Percentiles rank a stretch among this genome's conserved stretches.
Conservation (phyloP, 352 stramenopile genomes). For the Pythium sukuiense region DNA sequence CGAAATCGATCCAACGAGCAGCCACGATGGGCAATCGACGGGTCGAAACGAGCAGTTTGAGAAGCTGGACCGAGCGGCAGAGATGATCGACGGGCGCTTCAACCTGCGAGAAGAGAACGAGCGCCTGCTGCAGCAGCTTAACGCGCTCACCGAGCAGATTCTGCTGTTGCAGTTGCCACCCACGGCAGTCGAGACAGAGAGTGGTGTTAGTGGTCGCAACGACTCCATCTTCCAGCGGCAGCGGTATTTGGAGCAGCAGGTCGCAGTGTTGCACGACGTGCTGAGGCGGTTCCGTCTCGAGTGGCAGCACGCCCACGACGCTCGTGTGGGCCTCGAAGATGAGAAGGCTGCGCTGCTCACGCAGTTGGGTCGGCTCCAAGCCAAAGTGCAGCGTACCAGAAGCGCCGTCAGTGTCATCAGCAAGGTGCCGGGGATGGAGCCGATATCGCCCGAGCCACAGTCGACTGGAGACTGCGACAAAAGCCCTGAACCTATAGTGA, state of each 20-base stretch:
- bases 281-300: slow-evolving; percentile 48
- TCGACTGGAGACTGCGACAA: neutral
- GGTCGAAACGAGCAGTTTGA: slow-evolving; percentile 22
- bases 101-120: slow-evolving; percentile 56
- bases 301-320: slow-evolving; percentile 49
- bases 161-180: slow-evolving; percentile 26
- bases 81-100: slow-evolving; percentile 33
- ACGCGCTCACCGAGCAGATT: slow-evolving; percentile 40
- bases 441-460: neutral
- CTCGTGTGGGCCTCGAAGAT: slow-evolving; percentile 32
- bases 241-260: slow-evolving; percentile 52
- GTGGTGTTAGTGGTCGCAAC: neutral
- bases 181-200: neutral
- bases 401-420: slow-evolving; percentile 12
- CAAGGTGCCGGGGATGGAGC: neutral
- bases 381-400: slow-evolving; percentile 23
- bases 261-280: slow-evolving; percentile 48
- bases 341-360: slow-evolving; percentile 46
- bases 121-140: slow-evolving; percentile 39
- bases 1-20: neutral
- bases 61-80: slow-evolving; percentile 19
- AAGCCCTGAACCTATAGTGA: no score
- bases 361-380: slow-evolving; percentile 30
- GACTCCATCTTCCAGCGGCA: slow-evolving; percentile 5
- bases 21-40: neutral